Percentiles rank a stretch among this genome's conserved stretches.
Conservation (phyloP, 139 green algal genomes). For the Ettlia oleoabundans region DNA sequence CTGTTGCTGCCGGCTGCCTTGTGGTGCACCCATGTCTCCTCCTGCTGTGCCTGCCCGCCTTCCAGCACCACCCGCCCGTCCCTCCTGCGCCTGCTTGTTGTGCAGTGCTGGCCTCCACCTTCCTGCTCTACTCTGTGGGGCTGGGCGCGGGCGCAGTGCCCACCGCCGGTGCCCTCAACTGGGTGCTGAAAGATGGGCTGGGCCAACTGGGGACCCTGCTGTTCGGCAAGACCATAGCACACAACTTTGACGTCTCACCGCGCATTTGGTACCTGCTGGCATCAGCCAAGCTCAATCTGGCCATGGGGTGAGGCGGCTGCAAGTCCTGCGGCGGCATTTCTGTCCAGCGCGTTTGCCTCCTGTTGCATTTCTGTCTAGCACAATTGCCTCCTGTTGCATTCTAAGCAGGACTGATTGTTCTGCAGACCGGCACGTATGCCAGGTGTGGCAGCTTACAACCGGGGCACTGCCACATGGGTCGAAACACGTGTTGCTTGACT, state of each 20-base stretch:
- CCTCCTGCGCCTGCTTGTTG: neutral
- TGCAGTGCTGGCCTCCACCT: conserved; percentile 75
- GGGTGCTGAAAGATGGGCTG: conserved; percentile 80
- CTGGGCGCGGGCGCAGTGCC: conserved; percentile 72
- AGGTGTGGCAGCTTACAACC: neutral
- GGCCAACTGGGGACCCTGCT: conserved; percentile 77
- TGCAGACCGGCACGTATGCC: neutral
- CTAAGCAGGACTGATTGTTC: too few species aligned
- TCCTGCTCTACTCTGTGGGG: conserved; percentile 81
- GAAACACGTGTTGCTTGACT: too few species aligned
- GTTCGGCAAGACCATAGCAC: conserved; percentile 71
- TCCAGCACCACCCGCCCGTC: neutral
- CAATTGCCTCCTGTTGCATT: too few species aligned
- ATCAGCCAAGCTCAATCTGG: conserved; percentile 44
- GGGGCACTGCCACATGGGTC: too few species aligned
- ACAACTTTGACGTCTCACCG: conserved; percentile 79
- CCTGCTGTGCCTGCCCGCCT: neutral
- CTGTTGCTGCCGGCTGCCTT: neutral
- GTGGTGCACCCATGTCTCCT: neutral
- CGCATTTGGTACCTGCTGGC: conserved; percentile 63
- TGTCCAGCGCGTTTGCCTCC: too few species aligned
- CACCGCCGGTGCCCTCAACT: conserved; percentile 76
- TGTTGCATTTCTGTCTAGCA: too few species aligned
- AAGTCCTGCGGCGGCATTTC: neutral
- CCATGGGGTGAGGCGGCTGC: conserved; percentile 31